Evolutionary conservation across 2,329 filamentous ascomycete species (phyloP), one percentile per base, ranked within the genome.

Genomic region (Hypomyces rosellus): DNA sequence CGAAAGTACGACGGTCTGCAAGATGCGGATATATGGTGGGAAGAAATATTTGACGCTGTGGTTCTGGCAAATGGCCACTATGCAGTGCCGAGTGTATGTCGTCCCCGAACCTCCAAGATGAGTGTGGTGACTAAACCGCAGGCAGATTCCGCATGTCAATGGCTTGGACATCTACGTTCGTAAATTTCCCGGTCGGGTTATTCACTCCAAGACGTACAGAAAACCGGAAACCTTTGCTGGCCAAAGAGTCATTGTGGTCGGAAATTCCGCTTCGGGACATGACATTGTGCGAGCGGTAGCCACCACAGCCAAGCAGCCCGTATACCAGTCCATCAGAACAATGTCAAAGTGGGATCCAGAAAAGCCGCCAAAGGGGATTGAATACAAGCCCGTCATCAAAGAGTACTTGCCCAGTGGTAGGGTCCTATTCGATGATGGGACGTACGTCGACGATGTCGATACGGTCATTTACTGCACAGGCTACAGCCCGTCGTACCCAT

Each of bases 371-470:
- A 34, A 58, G 0, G 77, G 76, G 0, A 70, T 81, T 4, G 67
- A 59, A 5, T 82, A 78, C 78, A 80, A 78, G 55, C 75, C 77
- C 0, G 57, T 77, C 11, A 72, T 84, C 40, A 64, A 57, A 1
- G 66, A 71, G 30, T 81, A 70, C 57, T 55, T 63, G 20, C 9
- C 65, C 45, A 63, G 71, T 58, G 69, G 74, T 22, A 53, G 72
- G 39, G 64, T 82, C 58, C 46, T 74, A 1, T 74, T 74, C 47
- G 57, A 57, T 0, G 71, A 74, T 52, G 67, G 56, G 3, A 64
- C 64, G 2, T 51, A 60, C 3, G 57, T 73, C 1, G 54, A 64
- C 30, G 63, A 69, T 9, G 50, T 74, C 15, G 70, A 74, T 50
- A 56, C 57, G 5, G 56, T 74, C 20, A 63, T 74, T 8, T 74